Base-by-base conservation (phyloP, 2,329 filamentous ascomycete genomes). In the Phyllosticta citrichinensis region DNA sequence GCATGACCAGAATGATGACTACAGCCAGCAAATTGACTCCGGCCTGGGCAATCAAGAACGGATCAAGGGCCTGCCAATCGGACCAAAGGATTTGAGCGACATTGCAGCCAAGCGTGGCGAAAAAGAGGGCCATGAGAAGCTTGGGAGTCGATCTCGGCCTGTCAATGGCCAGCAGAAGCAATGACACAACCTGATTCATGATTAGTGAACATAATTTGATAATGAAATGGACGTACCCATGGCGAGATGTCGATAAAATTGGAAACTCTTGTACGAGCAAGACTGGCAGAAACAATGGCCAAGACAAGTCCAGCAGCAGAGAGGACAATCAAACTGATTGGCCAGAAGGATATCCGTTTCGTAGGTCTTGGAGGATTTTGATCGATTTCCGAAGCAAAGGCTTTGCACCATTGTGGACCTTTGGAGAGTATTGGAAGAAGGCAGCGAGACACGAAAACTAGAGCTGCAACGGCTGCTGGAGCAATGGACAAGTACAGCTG, bases 1-100 rank as follows among this genome's bases (percentile, higher is more conserved):
- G 88, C 87, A 91, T 91, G 24, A 79, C 74, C 12, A 90, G 69
- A 56, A 89, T 81, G 14, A 83, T 65, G 2, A 78, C 51, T 6
- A 86, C 74, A 1, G 79, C 80, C 5, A 73, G 64, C 3, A 51
- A 27, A n/a, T 20, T 4, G 8, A 61, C 33, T 30, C 60, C 57
- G 52, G 60, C 19, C 56, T 57, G 55, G 10, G 55, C 56, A 33
- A 61, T 61, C 11, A 22, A 33, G 5, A 82, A 64, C 0, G 81
- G 76, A 17, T 79, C 67, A 64, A 40, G 68, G 61, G 3, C 54
- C 55, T n/a, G 30, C 56, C 33, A 61, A 61, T 17, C 52, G n/a
- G 33, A 52, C 64, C 70, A 70, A 3, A 73, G 60, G 11, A 73
- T 66, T n/a, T n/a, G 6, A 2, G 52, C 51, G 5, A 57, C 17